Percentiles rank a stretch among this genome's conserved stretches.
phyloP scores from a whole-genome alignment of 2,329 filamentous ascomycete species.

The Hymenoscyphus albidus region DNA sequence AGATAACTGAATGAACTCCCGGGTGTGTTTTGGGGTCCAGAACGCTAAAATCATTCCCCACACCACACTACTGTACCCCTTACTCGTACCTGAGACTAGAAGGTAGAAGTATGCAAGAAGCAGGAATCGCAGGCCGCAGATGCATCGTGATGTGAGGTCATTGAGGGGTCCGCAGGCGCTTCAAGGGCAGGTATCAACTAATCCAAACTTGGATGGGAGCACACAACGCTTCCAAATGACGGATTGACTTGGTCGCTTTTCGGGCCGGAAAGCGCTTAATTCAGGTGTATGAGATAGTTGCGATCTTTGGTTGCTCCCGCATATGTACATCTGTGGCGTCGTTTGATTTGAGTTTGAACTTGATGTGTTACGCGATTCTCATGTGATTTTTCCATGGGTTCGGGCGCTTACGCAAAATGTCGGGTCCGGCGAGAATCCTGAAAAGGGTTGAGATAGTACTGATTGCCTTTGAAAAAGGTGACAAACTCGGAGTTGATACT shows the following conservation, averaged over 20 bases:
- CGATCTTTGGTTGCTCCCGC: neutral
- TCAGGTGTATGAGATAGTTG: neutral
- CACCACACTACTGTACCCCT: neutral
- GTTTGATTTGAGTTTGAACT: neutral
- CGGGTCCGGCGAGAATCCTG: neutral
- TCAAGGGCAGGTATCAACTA: neutral
- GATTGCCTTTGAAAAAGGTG: neutral
- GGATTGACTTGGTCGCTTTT: neutral
- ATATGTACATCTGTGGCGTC: neutral
- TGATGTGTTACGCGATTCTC: neutral
- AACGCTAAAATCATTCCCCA: neutral
- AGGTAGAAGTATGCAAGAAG: neutral
- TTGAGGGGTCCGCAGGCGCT: neutral
- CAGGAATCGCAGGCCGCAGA: neutral
- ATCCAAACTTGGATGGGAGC: neutral
- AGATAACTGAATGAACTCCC: neutral
- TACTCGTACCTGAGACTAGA: conserved; percentile 2
- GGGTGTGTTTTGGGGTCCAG: neutral
- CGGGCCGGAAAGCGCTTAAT: neutral
- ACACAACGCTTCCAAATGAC: neutral
- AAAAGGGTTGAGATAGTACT: neutral
- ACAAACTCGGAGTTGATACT: neutral
- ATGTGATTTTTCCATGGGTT: neutral
- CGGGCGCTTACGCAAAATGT: neutral
- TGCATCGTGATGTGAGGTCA: neutral